Evolutionary conservation across 2,329 filamentous ascomycete genomes (phyloP).

Genomic region (Parastagonospora avenae): DNA sequence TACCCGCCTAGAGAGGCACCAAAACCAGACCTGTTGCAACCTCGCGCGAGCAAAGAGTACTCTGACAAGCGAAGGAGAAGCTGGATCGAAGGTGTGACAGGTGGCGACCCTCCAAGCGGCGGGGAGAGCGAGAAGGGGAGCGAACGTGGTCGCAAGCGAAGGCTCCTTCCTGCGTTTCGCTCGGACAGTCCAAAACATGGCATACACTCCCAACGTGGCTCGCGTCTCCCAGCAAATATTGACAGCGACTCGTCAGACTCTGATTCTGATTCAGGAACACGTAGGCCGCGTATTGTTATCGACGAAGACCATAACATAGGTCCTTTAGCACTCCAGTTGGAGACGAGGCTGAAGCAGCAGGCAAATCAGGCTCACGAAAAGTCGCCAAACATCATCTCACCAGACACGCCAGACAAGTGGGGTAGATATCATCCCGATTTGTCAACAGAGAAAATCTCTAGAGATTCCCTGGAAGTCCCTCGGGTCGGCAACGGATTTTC

Average conservation of each 20-base stretch:
- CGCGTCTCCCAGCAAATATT: slow-evolving; percentile 32
- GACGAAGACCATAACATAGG: slow-evolving; percentile 52
- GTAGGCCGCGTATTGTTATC: slow-evolving; percentile 57
- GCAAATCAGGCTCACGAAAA: slow-evolving; percentile 42
- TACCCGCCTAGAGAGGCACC: slow-evolving; percentile 53
- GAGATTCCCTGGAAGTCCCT: slow-evolving; percentile 34
- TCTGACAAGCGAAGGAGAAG: slow-evolving; percentile 39
- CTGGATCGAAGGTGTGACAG: slow-evolving; percentile 38
- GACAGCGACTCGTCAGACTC: slow-evolving; percentile 42
- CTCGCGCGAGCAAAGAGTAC: slow-evolving; percentile 43
- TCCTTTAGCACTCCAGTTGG: slow-evolving; percentile 53
- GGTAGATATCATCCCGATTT: slow-evolving; percentile 32
- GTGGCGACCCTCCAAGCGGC: slow-evolving; percentile 34
- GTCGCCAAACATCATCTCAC: slow-evolving; percentile 48
- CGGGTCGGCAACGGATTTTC: slow-evolving; percentile 24
- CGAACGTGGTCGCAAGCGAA: slow-evolving; percentile 45
- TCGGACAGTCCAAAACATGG: slow-evolving; percentile 39
- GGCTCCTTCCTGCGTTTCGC: slow-evolving; percentile 37
- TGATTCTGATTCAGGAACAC: slow-evolving; percentile 56
- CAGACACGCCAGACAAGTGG: slow-evolving; percentile 51
- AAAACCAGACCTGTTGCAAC: slow-evolving; percentile 34
- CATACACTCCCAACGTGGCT: slow-evolving; percentile 36
- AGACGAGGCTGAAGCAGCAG: slow-evolving; percentile 51
- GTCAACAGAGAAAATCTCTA: slow-evolving; percentile 14
- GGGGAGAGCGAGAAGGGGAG: slow-evolving; percentile 46